These are phyloP conservation scores for Vinca minor DNA, from an alignment of 257 asterid genomes.

Conservation along the genomic window DNA sequence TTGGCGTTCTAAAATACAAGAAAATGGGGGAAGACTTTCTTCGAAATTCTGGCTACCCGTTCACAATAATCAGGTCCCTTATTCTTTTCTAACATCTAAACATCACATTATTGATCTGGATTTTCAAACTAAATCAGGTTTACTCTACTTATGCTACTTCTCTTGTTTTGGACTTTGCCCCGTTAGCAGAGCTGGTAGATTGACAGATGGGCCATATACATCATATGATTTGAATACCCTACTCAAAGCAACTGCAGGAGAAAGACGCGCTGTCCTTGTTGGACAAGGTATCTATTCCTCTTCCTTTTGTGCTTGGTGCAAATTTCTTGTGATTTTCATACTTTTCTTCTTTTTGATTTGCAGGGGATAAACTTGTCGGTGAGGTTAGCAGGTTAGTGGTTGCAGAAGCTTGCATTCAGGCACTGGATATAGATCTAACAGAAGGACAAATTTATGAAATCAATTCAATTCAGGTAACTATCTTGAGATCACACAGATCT, in stretches of 20 bases:
- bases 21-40: conserved; percentile 97
- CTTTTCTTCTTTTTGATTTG: conserved; percentile 11
- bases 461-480: conserved; percentile 68
- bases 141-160: not conserved
- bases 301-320: not conserved
- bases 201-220: conserved; percentile 96
- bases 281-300: conserved; percentile 56
- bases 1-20: conserved; percentile 93
- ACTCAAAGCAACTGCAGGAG: conserved; percentile 95
- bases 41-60: conserved; percentile 77
- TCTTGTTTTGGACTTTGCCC: not conserved
- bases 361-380: conserved; percentile 91
- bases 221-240: conserved; percentile 89
- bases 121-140: not conserved
- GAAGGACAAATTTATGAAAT: conserved; percentile 73
- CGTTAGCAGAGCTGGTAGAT: conserved; percentile 67
- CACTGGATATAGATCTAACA: conserved; percentile 66
- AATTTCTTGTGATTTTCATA: not conserved
- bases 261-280: conserved; percentile 81
- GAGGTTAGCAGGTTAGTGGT: conserved; percentile 91
- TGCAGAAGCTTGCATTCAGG: conserved; percentile 96
- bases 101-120: conserved; percentile 4
- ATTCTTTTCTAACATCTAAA: not conserved
- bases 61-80: conserved; percentile 69
- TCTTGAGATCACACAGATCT: not conserved